A percentile compares a stretch with the other conserved stretches of the same genome.
Evolutionary conservation across 371 early-diverging fungal genomes (phyloP).

Genomic region (Nosema muscidifuracis): DNA sequence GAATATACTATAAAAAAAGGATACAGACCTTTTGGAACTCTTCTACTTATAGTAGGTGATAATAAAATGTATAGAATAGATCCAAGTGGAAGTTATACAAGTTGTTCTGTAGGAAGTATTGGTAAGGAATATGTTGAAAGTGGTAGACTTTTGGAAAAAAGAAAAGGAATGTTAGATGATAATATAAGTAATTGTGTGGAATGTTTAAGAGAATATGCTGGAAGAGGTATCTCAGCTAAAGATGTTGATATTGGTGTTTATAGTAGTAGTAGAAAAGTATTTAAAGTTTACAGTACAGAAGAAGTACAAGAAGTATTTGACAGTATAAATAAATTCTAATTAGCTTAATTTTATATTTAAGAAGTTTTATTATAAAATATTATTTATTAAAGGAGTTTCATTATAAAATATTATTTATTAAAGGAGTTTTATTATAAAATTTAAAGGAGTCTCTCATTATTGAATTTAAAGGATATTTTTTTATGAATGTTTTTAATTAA

Average conservation of each 20-base stretch:
- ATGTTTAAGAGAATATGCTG: constrained; percentile 50
- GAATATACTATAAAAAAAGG: constrained; percentile 61
- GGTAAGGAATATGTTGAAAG: constrained; percentile 55
- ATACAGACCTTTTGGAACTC: constrained; percentile 61
- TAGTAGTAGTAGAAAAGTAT: constrained; percentile 8
- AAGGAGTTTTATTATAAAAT: no score
- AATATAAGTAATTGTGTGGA: constrained; percentile 49
- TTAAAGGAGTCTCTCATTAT: no score
- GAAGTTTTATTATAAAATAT: no score
- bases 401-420: no score
- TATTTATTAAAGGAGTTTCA: no score
- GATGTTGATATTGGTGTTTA: constrained; percentile 57
- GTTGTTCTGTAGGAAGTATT: constrained; percentile 27
- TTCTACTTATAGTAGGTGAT: constrained; percentile 53
- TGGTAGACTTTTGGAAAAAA: constrained; percentile 45
- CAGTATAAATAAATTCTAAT: constrained; percentile 23
- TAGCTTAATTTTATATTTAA: no score
- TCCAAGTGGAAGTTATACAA: constrained; percentile 58
- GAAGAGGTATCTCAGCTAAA: constrained; percentile 12
- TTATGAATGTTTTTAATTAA: no score
- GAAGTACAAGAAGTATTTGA: constrained; percentile 57
- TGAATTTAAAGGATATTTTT: no score
- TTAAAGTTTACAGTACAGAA: constrained; percentile 40
- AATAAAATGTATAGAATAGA: constrained; percentile 57
- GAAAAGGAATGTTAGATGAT: constrained; percentile 52